Conservation (phyloP, 2,329 filamentous ascomycete species). For the Alternaria panax region DNA sequence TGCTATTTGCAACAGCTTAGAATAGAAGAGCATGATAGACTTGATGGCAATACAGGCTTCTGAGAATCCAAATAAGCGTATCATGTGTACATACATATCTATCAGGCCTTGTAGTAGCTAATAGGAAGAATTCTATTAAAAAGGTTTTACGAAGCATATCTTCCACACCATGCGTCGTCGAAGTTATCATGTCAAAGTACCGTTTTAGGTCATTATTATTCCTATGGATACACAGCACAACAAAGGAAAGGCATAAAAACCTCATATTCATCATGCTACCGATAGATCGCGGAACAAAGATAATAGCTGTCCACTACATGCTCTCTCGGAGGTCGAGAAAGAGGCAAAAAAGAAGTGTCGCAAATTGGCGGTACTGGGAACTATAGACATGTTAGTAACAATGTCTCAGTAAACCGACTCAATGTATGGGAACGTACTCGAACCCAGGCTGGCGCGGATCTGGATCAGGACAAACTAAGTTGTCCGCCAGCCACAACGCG, state of each 20-base stretch:
- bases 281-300: not conserved
- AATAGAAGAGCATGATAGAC: too few species aligned
- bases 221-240: not conserved
- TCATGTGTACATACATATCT: too few species aligned
- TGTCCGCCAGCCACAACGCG: constrained; percentile 40
- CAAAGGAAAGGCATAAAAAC: not conserved
- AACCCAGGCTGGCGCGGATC: constrained; percentile 42
- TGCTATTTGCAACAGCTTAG: too few species aligned
- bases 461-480: constrained; percentile 19
- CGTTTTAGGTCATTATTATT: not conserved
- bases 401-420: constrained; percentile 21
- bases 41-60: too few species aligned
- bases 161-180: too few species aligned
- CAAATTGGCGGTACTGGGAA: constrained; percentile 39
- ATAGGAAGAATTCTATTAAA: too few species aligned
- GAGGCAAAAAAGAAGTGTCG: constrained; percentile 11
- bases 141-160: too few species aligned
- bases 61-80: too few species aligned
- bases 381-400: constrained; percentile 22
- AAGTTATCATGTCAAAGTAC: not conserved
- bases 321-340: not conserved
- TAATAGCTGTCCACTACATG: not conserved
- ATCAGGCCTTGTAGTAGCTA: too few species aligned
- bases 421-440: constrained; percentile 25
- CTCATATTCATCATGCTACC: not conserved